Conservation (phyloP, 2,329 filamentous ascomycete species). For the Curvularia lunata region DNA sequence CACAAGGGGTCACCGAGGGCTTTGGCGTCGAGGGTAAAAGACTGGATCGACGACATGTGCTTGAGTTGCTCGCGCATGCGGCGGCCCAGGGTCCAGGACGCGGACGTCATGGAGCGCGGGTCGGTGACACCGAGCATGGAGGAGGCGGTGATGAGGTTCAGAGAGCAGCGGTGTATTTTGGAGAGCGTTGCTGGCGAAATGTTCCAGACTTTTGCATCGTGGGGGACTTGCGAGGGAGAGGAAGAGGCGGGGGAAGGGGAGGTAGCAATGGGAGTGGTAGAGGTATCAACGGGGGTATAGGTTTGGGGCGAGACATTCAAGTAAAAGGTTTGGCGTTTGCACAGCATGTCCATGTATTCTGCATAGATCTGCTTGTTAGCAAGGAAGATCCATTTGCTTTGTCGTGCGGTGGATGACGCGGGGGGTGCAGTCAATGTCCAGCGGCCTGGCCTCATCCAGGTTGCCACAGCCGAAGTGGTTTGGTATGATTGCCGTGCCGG, state of each 20-base stretch:
- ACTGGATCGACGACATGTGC: constrained; percentile 24
- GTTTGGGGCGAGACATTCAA: constrained; percentile 44
- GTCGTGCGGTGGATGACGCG: neutral
- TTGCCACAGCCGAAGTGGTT: constrained; percentile 12
- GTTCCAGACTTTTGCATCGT: constrained; percentile 35
- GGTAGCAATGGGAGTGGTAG: neutral
- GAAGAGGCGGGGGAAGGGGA: neutral
- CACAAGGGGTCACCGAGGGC: constrained; percentile 49
- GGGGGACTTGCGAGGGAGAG: constrained; percentile 1
- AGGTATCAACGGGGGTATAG: constrained; percentile 21
- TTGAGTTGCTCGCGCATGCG: constrained; percentile 36
- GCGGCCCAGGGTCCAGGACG: constrained; percentile 40
- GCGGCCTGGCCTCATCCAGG: constrained; percentile 26
- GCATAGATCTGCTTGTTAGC: constrained; percentile 42
- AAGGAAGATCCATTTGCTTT: constrained; percentile 38
- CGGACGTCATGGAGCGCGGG: constrained; percentile 44
- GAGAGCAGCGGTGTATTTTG: constrained; percentile 34
- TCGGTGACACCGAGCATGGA: constrained; percentile 46
- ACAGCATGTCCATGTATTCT: constrained; percentile 46
- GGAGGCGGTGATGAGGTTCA: constrained; percentile 44
- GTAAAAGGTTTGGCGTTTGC: constrained; percentile 40
- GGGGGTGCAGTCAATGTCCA: constrained; percentile 11
- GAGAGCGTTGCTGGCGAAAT: constrained; percentile 29
- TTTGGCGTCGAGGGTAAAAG: constrained; percentile 40
- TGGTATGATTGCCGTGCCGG: constrained; percentile 20